Base-by-base conservation (phyloP, 1,284 basidiomycete species). In the Marasmius oreades region DNA sequence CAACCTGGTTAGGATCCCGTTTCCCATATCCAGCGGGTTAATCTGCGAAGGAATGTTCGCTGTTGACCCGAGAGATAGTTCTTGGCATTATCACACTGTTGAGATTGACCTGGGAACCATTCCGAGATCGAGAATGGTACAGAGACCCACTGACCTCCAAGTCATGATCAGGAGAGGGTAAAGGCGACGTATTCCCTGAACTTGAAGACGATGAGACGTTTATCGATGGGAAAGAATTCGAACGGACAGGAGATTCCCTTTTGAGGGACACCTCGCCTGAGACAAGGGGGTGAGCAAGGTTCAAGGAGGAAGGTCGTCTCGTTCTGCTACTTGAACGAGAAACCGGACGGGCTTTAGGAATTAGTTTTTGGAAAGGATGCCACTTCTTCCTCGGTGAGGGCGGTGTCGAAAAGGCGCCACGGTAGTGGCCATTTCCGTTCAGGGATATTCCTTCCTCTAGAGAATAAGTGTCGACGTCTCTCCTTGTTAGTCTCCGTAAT, bases 61-160 rank as follows among this genome's bases (percentile, higher is more conserved):
- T 59, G n/a, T 39, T 45, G 7, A 54, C 55, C 26, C 58, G 53
- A 16, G 58, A 56, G 24, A 59, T 51, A 3, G 58, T 44, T n/a
- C 58, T 53, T 5, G 55, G 48, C 18, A 56, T 31, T 45, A 59
- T 59, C 18, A 80, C 64, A 44, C 72, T 76, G 46, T 80, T 75
- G 28, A 88, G 65, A 64, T 79, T 88, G 67, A 84, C 77, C 66
- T 85, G 79, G 1, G 86, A 88, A 6, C 77, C 76, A 60, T 86
- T 88, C 60, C 83, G 74, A 60, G 86, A 88, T 24, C 86, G 79
- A 52, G 81, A 70, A 5, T 69, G 69, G 55, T 74, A 59, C 55
- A 67, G 60, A 39, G 56, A 60, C 22, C 57, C 36, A 53, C 24
- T 58, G 55, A 59, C 59, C 28, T 51, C 48, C 31, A 36, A 52